A percentile compares a stretch with the other conserved stretches of the same genome.
Evolutionary conservation across 257 asterid genomes (phyloP).

Genomic region (Thymus mandschuricus): DNA sequence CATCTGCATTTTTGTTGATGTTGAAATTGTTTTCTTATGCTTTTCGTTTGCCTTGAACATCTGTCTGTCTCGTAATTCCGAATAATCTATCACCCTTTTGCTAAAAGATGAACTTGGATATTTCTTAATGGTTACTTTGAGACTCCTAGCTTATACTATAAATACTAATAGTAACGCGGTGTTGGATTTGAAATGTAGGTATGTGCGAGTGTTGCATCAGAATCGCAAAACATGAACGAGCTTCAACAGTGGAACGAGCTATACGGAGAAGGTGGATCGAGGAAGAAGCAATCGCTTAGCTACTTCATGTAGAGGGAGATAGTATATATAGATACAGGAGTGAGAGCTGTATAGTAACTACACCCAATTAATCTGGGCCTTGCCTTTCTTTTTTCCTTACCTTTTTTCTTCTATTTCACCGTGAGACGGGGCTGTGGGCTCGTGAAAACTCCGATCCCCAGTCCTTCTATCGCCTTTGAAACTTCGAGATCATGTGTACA

Average conservation of each 20-base stretch:
- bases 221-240: constrained; percentile 73
- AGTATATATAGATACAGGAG: not conserved
- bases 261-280: constrained; percentile 87
- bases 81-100: too few relatives aligned
- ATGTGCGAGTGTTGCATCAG: constrained; percentile 74
- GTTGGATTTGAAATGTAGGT: constrained; percentile 49
- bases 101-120: too few relatives aligned
- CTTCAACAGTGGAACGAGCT: constrained; percentile 78
- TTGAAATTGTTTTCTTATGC: not conserved
- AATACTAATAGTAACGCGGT: too few relatives aligned
- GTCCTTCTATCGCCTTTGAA: not conserved
- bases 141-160: too few relatives aligned
- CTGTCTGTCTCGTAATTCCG: too few relatives aligned
- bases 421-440: constrained; percentile 25
- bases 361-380: not conserved
- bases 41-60: not conserved
- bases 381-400: not conserved
- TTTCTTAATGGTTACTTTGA: too few relatives aligned
- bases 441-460: too few relatives aligned
- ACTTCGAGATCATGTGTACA: constrained; percentile 21
- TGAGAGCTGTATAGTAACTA: constrained; percentile 18
- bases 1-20: not conserved
- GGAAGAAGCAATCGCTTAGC: constrained; percentile 69
- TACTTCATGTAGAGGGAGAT: constrained; percentile 60
- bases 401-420: not conserved